Conservation (phyloP, 768 basidiomycete genomes). For the Jaapia argillacea region DNA sequence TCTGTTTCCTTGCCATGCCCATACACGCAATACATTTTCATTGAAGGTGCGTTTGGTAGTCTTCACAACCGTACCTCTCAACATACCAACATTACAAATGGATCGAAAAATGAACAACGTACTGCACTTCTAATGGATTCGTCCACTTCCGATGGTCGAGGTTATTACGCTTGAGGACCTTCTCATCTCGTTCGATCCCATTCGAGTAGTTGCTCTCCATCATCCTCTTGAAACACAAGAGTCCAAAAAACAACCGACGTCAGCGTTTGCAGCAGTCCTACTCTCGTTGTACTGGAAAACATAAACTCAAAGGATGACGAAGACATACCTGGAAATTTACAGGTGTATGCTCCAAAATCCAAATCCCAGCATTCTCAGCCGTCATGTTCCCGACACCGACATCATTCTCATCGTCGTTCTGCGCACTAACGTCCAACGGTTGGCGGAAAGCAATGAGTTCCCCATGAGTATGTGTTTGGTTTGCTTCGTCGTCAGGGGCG, state of each 20-base stretch:
- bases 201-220: constrained; percentile 77
- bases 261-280: not conserved
- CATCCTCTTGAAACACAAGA: constrained; percentile 71
- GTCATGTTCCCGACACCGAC: constrained; percentile 56
- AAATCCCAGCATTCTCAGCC: constrained; percentile 58
- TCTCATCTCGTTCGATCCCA: constrained; percentile 74
- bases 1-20: constrained; percentile 96
- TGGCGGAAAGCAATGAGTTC: constrained; percentile 74
- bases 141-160: constrained; percentile 80
- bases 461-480: constrained; percentile 58
- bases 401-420: constrained; percentile 8
- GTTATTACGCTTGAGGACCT: constrained; percentile 53
- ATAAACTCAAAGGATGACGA: not conserved
- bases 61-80: constrained; percentile 27
- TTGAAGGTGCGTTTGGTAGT: constrained; percentile 81
- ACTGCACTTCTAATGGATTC: constrained; percentile 82
- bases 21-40: constrained; percentile 90
- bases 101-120: constrained; percentile 3
- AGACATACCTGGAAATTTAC: constrained; percentile 60
- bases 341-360: constrained; percentile 80
- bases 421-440: not conserved
- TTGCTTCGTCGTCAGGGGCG: constrained; percentile 71
- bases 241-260: not conserved
- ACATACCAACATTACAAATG: constrained; percentile 1
- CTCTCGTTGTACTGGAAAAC: not conserved